Percentiles rank a stretch among this genome's conserved stretches.
phyloP scores from a whole-genome alignment of 495 filamentous ascomycete species.

The Copromyces sp. region DNA sequence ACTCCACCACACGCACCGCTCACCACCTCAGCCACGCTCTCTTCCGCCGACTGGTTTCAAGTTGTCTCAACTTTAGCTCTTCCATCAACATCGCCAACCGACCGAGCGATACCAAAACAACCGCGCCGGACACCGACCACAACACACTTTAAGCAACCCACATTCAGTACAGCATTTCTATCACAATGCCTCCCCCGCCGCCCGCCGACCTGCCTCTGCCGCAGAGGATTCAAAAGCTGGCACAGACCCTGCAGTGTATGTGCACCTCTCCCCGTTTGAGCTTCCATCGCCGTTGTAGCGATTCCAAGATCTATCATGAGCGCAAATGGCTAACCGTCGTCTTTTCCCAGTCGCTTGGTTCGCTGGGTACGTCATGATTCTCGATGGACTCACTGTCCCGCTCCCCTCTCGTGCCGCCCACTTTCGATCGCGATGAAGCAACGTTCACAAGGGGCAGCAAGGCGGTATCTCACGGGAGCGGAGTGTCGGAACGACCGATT shows the following conservation, averaged over 20 bases:
- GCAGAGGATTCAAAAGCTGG: conserved; percentile 66
- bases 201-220: conserved; percentile 55
- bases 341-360: conserved; percentile 60
- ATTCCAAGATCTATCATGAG: neutral
- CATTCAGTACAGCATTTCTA: neutral
- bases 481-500: neutral
- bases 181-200: conserved; percentile 70
- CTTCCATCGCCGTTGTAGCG: conserved; percentile 4
- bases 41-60: neutral
- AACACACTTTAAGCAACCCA: neutral
- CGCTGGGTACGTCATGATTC: conserved; percentile 55
- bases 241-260: conserved; percentile 81
- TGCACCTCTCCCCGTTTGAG: conserved; percentile 6
- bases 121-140: neutral
- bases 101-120: neutral
- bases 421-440: neutral
- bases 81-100: neutral
- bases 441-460: neutral
- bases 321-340: conserved; percentile 15
- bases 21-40: neutral
- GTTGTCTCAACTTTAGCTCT: neutral
- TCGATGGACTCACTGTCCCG: neutral
- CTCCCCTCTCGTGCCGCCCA: neutral
- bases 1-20: neutral
- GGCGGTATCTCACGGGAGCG: neutral